Evolutionary conservation across 1,139 yeast species (phyloP), one percentile per base, ranked within the genome.

Genomic region (Pichia sp.): DNA sequence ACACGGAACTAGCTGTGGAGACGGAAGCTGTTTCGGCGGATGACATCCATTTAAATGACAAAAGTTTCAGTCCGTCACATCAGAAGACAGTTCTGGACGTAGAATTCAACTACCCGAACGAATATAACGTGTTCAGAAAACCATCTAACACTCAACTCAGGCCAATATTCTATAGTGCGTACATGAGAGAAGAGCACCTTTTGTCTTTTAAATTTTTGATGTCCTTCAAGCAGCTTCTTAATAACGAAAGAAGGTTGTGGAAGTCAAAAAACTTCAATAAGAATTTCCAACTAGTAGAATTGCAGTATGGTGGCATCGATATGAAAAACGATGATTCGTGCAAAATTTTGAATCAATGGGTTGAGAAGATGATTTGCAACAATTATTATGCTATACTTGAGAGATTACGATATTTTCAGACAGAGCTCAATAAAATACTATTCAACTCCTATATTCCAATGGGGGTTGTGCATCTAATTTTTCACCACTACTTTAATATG

Each of bases 371-470:
- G 8, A 36, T 57, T 11, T 48, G 54, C 19, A 29, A 30, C 4
- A 52, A 62, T 49, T 64, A 60, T 46, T 52, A 55, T n/a, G 64
- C 66, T 1, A 40, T 64, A 11, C 26, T 58, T 13, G 68, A 66
- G 52, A 50, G 67, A 38, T 29, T 66, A 6, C 53, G 45, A 1
- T 62, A 59, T 50, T 65, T 65, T 40, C 57, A 55, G 15, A 23
- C 30, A 2, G 16, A 62, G 29, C 51, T 67, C 26, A 65, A 61
- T 48, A 26, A 36, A 2, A 23, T 62, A 1, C 49, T 66, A 19
- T 61, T 61, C 34, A 49, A 59, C 45, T 56, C 56, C 1, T 53
- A 56, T n/a, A 48, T 66, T 8, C 65, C 64, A n/a, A 56, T 59
- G 55, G 57, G 53, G 3, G 51, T 51, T 13, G 40, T 59, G 5